Conservation (phyloP, 2,329 filamentous ascomycete genomes). For the Pseudogymnoascus sp. region DNA sequence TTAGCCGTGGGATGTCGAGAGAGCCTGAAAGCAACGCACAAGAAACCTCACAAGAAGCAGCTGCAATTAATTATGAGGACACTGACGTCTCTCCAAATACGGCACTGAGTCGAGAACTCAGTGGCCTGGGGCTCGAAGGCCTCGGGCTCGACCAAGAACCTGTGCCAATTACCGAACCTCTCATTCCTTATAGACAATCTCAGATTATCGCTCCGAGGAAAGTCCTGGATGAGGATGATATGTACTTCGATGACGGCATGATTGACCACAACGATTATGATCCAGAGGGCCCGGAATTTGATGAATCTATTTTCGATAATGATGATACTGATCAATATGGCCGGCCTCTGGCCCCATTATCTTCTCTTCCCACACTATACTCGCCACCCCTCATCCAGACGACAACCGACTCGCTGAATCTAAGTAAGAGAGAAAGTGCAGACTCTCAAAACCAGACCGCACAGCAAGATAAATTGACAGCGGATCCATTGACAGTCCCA, state of each 20-base stretch:
- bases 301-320: conserved; percentile 67
- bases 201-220: conserved; percentile 1
- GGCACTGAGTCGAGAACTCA: neutral
- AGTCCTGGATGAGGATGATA: conserved; percentile 46
- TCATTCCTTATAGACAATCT: neutral
- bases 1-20: conserved; percentile 49
- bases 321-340: conserved; percentile 58
- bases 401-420: conserved; percentile 15
- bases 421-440: conserved; percentile 3
- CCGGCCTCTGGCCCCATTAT: conserved; percentile 39
- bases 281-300: conserved; percentile 51
- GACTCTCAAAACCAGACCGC: neutral
- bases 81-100: neutral
- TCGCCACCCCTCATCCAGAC: conserved; percentile 20
- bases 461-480: neutral
- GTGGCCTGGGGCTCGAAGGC: neutral
- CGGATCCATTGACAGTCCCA: neutral
- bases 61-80: neutral
- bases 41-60: neutral
- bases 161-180: conserved; percentile 21
- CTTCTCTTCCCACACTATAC: conserved; percentile 24
- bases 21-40: conserved; percentile 30
- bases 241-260: conserved; percentile 62
- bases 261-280: conserved; percentile 39
- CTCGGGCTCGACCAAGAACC: neutral